Evolutionary conservation across 495 filamentous ascomycete species (phyloP), one percentile per base, ranked within the genome.

Genomic region (Evernia prunastri): DNA sequence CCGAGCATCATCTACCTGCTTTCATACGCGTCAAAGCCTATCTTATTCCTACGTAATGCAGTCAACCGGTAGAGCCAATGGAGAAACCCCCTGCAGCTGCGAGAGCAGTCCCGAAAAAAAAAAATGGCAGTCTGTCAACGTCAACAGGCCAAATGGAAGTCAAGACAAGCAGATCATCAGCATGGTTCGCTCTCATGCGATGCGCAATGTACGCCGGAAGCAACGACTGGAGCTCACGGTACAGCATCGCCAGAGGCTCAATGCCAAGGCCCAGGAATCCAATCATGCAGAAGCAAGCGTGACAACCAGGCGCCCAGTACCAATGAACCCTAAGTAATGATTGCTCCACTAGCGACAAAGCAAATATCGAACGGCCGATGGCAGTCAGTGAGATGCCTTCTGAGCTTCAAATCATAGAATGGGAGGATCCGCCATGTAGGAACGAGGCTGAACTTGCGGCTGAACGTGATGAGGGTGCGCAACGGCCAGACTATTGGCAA

Each of bases 191-290:
- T 40, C 60, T 17, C 49, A 62, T 31, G 60, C 60, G 13, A 54
- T 62, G 45, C 45, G 60, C 31, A 42, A 27, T 27, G 49, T 53
- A 17, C 60, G 60, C 23, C 47, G 25, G 12, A 62, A 62, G 9
- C 60, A 62, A 4, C 23, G 39, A 29, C 1, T 39, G 23, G 20
- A 62, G 40, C 47, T 53, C 23, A 54, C 27, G 15, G 47, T 47
- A 18, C 25, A 51, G 13, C 27, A 40, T 47, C 45, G 4, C 27
- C 29, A 56, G 35, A 20, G 13, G 10, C 36, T n/a, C 13, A 27
- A 35, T 27, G 25, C 33, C 17, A 31, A 27, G 10, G 31, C n/a
- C 9, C 15, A 3, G 29, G 12, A 25, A 25, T 37, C 35, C 6
- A 31, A 29, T 40, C 43, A 36, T 27, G 31, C 33, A 40, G 42